Conservation (phyloP, 345 rosid genomes). For the Isatis tinctoria region DNA sequence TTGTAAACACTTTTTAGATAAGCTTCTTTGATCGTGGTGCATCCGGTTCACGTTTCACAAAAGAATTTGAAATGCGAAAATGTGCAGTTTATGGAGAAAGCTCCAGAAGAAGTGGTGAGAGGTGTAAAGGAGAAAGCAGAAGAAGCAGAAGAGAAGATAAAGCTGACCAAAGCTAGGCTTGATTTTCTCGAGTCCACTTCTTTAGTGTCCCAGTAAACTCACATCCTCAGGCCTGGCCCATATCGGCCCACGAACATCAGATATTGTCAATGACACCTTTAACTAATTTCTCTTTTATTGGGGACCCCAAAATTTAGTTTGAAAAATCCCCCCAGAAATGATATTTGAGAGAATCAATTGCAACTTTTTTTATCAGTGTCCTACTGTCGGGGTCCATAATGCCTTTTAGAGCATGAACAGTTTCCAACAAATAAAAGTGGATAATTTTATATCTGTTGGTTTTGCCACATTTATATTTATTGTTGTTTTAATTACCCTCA, state of each 20-base stretch:
- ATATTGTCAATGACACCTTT: not conserved
- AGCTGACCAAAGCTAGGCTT: slow-evolving; percentile 71
- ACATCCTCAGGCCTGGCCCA: not conserved
- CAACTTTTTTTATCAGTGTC: not conserved
- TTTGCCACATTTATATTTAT: not conserved
- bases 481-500: slow-evolving; percentile 1
- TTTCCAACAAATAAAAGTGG: slow-evolving; percentile 12
- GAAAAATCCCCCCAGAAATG: not conserved
- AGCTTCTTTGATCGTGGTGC: not conserved
- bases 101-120: slow-evolving; percentile 77
- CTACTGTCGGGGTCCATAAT: slow-evolving; percentile 14
- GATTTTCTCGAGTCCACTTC: slow-evolving; percentile 68
- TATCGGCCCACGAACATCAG: slow-evolving; percentile 13
- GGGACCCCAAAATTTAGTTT: not conserved
- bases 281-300: not conserved
- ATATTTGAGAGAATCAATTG: not conserved
- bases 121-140: slow-evolving; percentile 78
- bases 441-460: not conserved
- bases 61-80: not conserved
- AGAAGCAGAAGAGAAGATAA: slow-evolving; percentile 86
- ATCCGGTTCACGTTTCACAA: not conserved
- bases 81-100: slow-evolving; percentile 74
- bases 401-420: not conserved
- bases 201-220: slow-evolving; percentile 44
- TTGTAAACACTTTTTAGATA: not conserved